phyloP scores from a whole-genome alignment of 2,329 filamentous ascomycete species.

The Lecanosticta acicola region DNA sequence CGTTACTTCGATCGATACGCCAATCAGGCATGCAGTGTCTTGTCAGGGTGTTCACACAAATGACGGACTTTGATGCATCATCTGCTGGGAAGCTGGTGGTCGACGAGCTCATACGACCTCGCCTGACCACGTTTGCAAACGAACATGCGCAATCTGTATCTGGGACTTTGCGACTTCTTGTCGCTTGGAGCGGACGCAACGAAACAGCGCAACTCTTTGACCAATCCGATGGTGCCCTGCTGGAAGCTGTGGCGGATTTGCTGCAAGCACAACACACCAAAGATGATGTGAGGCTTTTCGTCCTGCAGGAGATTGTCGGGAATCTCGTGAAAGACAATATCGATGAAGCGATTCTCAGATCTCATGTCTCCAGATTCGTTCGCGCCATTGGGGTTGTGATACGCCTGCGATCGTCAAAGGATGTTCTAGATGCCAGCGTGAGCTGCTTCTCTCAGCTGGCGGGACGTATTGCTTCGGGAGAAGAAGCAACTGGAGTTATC shows the following conservation, averaged over 20 bases:
- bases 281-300: conserved; percentile 78
- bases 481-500: conserved; percentile 70
- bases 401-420: conserved; percentile 59
- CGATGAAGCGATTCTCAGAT: conserved; percentile 55
- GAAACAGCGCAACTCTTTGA: conserved; percentile 66
- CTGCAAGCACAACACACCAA: conserved; percentile 69
- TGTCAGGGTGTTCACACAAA: conserved; percentile 69
- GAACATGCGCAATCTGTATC: conserved; percentile 91
- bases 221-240: conserved; percentile 52
- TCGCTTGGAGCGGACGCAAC: conserved; percentile 68
- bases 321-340: conserved; percentile 58
- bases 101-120: conserved; percentile 67
- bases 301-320: conserved; percentile 66
- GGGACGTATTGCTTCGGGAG: conserved; percentile 60
- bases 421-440: conserved; percentile 73
- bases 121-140: conserved; percentile 68
- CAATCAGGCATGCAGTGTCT: conserved; percentile 78
- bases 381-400: conserved; percentile 47
- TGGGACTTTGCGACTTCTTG: conserved; percentile 71
- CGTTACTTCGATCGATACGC: conserved; percentile 61
- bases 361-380: conserved; percentile 64
- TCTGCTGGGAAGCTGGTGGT: conserved; percentile 67
- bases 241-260: conserved; percentile 67
- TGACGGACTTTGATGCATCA: conserved; percentile 64
- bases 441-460: conserved; percentile 72